These are phyloP conservation scores for Volvox carteri DNA, from an alignment of 163 green algal species.

Conservation along the genomic window DNA sequence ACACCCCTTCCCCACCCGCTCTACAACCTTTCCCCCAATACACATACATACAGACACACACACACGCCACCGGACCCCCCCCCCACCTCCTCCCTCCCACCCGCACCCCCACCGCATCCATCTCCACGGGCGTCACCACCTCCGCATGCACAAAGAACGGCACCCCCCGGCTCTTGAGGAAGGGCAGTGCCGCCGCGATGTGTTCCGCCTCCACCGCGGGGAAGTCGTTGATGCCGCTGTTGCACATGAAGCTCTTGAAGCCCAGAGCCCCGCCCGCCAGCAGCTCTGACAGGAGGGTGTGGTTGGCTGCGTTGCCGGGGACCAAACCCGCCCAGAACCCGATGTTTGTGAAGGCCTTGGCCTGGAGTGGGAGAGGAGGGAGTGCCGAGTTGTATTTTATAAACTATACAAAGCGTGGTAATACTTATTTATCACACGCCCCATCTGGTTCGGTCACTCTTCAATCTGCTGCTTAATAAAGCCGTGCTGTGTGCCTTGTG, in stretches of 20 bases:
- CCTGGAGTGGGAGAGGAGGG: constrained; percentile 55
- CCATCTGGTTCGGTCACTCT: too few species aligned
- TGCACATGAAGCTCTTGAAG: constrained; percentile 97
- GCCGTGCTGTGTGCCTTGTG: too few species aligned
- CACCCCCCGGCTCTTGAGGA: constrained; percentile 80
- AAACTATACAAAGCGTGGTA: too few species aligned
- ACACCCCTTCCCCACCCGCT: too few species aligned
- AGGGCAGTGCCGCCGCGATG: constrained; percentile 84
- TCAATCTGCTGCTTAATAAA: too few species aligned
- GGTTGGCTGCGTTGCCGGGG: constrained; percentile 85
- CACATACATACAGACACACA: too few species aligned
- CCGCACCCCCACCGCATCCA: constrained; percentile 36
- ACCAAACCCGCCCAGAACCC: constrained; percentile 90
- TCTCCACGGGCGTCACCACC: constrained; percentile 68
- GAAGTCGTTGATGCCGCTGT: constrained; percentile 96
- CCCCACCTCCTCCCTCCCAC: neutral
- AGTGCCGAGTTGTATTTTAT: too few species aligned
- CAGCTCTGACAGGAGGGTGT: constrained; percentile 77
- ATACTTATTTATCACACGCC: too few species aligned
- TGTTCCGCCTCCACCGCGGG: constrained; percentile 74
- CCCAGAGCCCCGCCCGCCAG: constrained; percentile 87
- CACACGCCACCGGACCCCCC: neutral
- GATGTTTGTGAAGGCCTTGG: constrained; percentile 81
- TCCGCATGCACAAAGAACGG: constrained; percentile 93
- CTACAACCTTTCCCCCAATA: too few species aligned